A percentile compares a stretch with the other conserved stretches of the same genome.
These are phyloP conservation scores for Epichloe hybrida DNA, from an alignment of 2,329 filamentous ascomycete species.

Conservation along the genomic window DNA sequence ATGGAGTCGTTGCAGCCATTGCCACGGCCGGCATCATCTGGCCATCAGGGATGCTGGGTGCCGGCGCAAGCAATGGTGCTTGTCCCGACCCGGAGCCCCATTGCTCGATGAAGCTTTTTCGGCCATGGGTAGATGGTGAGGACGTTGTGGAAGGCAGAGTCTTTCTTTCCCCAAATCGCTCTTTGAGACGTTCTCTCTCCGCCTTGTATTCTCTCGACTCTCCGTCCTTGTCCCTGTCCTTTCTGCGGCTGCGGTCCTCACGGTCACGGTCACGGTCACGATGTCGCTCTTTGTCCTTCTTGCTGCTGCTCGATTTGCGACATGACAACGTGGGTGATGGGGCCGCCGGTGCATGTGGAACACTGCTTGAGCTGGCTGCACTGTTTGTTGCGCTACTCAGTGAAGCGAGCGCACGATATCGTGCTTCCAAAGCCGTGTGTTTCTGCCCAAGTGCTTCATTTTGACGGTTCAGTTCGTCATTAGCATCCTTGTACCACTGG, in stretches of 20 bases:
- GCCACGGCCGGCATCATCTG: neutral
- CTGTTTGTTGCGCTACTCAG: neutral
- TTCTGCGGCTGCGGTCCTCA: conserved; percentile 12
- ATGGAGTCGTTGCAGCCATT: neutral
- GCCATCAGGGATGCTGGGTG: conserved; percentile 1
- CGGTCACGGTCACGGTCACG: conserved; percentile 11
- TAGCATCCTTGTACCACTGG: conserved; percentile 10
- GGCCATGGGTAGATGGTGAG: conserved; percentile 11
- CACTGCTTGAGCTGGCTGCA: neutral
- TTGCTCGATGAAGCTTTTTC: conserved; percentile 21
- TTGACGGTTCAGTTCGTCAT: conserved; percentile 6
- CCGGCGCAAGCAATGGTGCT: conserved; percentile 10
- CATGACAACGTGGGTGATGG: conserved; percentile 13
- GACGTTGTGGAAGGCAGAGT: neutral
- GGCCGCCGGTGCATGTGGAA: conserved; percentile 5
- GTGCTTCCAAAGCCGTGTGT: conserved; percentile 17
- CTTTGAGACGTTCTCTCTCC: conserved; percentile 23
- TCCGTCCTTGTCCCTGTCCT: conserved; percentile 8
- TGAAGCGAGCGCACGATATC: conserved; percentile 13
- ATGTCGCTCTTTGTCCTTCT: neutral
- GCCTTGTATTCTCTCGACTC: conserved; percentile 11
- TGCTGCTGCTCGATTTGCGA: conserved; percentile 17
- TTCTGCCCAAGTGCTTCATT: conserved; percentile 16
- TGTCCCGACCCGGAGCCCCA: conserved; percentile 4
- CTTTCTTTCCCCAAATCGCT: conserved; percentile 24